Evolutionary conservation across 2,329 filamentous ascomycete genomes (phyloP).

Genomic region (Dactylellina haptotyla): DNA sequence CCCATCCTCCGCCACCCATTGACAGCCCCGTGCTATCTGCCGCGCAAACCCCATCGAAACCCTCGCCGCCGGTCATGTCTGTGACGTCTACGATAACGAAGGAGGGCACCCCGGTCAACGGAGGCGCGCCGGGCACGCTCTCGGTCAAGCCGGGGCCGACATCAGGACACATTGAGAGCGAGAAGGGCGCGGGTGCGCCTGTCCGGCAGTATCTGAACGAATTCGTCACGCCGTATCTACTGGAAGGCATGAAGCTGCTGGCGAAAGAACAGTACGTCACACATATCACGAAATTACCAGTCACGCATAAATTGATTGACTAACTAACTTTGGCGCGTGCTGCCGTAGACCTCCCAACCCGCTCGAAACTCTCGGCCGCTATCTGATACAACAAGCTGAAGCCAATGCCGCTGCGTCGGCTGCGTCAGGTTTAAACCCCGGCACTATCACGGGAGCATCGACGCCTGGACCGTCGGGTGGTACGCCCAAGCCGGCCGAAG

Average conservation of each 20-base stretch:
- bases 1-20: constrained; percentile 45
- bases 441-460: neutral
- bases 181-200: constrained; percentile 55
- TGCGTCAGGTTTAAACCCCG: neutral
- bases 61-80: constrained; percentile 39
- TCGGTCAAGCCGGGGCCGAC: neutral
- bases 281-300: neutral
- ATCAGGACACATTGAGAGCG: constrained; percentile 2
- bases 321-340: no score
- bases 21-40: constrained; percentile 46
- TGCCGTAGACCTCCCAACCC: constrained; percentile 52
- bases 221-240: constrained; percentile 57
- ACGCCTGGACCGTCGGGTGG: constrained; percentile 16
- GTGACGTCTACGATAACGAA: constrained; percentile 22
- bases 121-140: no score
- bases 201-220: constrained; percentile 58
- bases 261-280: constrained; percentile 56
- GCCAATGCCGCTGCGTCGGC: constrained; percentile 14
- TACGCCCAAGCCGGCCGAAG: constrained; percentile 23
- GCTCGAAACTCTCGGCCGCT: constrained; percentile 35
- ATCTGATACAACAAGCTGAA: constrained; percentile 40
- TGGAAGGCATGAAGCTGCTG: constrained; percentile 59
- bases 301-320: no score
- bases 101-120: constrained; percentile 19
- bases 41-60: constrained; percentile 44